Conservation (phyloP, 169 alveolate genomes). For the Plasmodium yoelii region DNA sequence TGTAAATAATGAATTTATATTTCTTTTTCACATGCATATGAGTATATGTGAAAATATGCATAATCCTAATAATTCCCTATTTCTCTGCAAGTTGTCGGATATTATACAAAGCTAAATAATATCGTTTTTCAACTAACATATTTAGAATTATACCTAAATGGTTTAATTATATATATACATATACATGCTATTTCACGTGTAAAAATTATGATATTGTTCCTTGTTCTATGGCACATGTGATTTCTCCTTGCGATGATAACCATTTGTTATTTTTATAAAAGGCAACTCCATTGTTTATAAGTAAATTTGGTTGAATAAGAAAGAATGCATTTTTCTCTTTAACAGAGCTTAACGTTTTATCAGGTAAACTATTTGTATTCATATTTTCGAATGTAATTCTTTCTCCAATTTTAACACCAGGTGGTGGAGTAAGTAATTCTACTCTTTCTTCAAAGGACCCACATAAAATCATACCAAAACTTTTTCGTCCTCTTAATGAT, state of each 20-base stretch:
- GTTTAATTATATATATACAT: constrained; percentile 1
- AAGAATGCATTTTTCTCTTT: constrained; percentile 65
- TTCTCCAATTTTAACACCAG: constrained; percentile 60
- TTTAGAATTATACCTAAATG: background rate
- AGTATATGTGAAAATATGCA: too few relatives aligned
- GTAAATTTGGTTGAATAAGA: constrained; percentile 63
- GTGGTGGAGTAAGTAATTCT: constrained; percentile 66
- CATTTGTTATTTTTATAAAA: constrained; percentile 44
- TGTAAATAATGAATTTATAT: too few relatives aligned
- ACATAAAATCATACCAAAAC: constrained; percentile 88
- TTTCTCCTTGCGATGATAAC: constrained; percentile 63
- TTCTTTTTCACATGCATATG: too few relatives aligned
- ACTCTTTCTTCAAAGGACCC: constrained; percentile 61
- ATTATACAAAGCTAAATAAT: too few relatives aligned
- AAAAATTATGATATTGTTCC: constrained; percentile 55
- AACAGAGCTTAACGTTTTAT: constrained; percentile 57
- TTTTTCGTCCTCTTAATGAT: constrained; percentile 85
- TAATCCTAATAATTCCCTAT: too few relatives aligned
- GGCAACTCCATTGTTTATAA: constrained; percentile 46
- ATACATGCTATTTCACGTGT: background rate
- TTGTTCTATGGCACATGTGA: constrained; percentile 29
- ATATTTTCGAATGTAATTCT: constrained; percentile 54
- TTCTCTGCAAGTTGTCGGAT: too few relatives aligned
- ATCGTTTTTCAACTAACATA: too few relatives aligned
- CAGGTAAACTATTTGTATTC: constrained; percentile 37